Base-by-base conservation (phyloP, 2,329 filamentous ascomycete genomes). In the Pyrenophora tritici-repentis region DNA sequence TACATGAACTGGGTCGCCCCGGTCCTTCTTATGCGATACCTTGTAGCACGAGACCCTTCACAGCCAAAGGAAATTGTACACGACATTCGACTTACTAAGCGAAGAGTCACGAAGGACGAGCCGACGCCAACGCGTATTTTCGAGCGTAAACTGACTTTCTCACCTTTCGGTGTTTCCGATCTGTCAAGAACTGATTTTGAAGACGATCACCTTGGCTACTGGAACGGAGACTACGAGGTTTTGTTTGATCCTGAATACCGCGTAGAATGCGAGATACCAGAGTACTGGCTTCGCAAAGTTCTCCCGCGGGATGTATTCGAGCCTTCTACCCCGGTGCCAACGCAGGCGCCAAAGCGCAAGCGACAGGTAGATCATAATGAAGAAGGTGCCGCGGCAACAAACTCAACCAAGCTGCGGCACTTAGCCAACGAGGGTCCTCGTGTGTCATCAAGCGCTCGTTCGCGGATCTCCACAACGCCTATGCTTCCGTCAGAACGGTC, bases 1-100 rank as follows among this genome's bases (percentile, higher is more conserved):
- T 78, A 74, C 34, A 61, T 77, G 55, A 72, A 73, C 20, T 71
- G 74, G 53, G 53, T 78, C 12, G 67, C 60, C 0, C 72, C 74
- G 1, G 53, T 76, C 0, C 62, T 77, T 4, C 63, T 78, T 12
- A 63, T 65, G 2, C 61, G 61, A 14, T 54, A 63, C 5, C 50
- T 71, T 2, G 38, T 51, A 1, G 48, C 45, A 3, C 56, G 40
- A 34, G 39, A 59, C 16, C 3, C 34, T 6, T 46, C 55, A 1
- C 45, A 49, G 1, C 47, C 59, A 1, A 58, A 57, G 4, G 56
- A 59, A 29, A 39, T 67, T 5, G 29, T 61, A 0, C 72, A 69
- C 39, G 51, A 56, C 0, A 68, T 78, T 29, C 56, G 62, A 31
- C 24, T 76, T 4, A 65, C 62, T 10, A 71, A 67, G 3, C 66